Evolutionary conservation across 2,329 filamentous ascomycete genomes (phyloP).

Genomic region (Albifimbria verrucaria): DNA sequence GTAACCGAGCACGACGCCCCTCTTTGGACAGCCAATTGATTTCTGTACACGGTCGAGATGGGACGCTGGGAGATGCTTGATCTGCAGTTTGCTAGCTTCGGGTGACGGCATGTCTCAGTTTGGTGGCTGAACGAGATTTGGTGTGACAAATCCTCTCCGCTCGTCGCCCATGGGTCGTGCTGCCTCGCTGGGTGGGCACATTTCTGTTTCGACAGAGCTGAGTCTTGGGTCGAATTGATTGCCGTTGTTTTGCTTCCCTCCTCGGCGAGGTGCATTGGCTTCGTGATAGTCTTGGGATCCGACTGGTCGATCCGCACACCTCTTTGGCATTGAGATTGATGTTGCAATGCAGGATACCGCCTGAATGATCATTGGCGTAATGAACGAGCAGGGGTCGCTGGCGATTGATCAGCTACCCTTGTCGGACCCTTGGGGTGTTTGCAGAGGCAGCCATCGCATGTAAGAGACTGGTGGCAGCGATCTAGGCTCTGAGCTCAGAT

Average conservation of each 20-base stretch:
- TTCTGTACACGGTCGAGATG: too few species aligned
- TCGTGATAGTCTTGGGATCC: neutral
- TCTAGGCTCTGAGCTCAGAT: too few species aligned
- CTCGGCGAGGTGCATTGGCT: neutral
- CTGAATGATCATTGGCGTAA: too few species aligned
- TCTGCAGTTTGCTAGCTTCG: neutral
- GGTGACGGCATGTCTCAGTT: conserved; percentile 2
- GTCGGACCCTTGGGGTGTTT: neutral
- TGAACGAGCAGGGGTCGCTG: too few species aligned
- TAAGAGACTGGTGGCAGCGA: too few species aligned
- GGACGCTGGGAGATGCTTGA: too few species aligned
- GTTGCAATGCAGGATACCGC: too few species aligned
- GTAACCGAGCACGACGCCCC: neutral
- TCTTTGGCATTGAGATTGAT: too few species aligned
- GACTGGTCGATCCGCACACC: neutral
- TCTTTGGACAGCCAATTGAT: neutral
- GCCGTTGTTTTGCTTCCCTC: neutral
- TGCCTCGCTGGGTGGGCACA: too few species aligned
- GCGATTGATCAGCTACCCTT: neutral
- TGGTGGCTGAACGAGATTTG: too few species aligned
- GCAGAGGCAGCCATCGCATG: neutral
- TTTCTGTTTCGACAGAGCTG: neutral
- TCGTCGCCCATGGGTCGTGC: too few species aligned
- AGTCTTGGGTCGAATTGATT: neutral
- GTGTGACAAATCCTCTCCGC: too few species aligned